These are phyloP conservation scores for Hibiscus trionum DNA, from an alignment of 345 rosid genomes.

Conservation along the genomic window DNA sequence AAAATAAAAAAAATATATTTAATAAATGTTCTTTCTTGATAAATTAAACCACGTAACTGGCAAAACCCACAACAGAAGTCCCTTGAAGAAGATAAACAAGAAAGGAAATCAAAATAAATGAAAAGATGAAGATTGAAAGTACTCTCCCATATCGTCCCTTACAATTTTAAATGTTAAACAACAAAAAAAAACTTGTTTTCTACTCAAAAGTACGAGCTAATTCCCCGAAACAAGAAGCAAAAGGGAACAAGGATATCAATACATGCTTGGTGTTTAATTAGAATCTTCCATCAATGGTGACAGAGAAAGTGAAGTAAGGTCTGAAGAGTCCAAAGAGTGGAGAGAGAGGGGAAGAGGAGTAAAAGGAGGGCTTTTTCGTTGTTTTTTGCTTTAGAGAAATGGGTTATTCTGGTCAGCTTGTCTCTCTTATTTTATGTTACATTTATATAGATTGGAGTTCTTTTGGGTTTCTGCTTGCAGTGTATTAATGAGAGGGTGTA, in stretches of 20 bases:
- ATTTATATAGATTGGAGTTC: neutral
- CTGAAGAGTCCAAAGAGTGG: neutral
- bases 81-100: constrained; percentile 34
- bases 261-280: constrained; percentile 32
- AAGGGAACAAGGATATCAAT: constrained; percentile 20
- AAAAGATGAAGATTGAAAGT: constrained; percentile 17
- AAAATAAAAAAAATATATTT: neutral
- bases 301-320: constrained; percentile 6
- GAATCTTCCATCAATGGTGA: constrained; percentile 42
- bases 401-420: constrained; percentile 35
- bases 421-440: constrained; percentile 19
- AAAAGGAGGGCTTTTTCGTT: constrained; percentile 1
- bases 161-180: constrained; percentile 29
- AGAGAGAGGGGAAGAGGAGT: constrained; percentile 18
- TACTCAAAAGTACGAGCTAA: constrained; percentile 37
- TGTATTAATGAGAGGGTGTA: constrained; percentile 22
- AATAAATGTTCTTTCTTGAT: neutral
- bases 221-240: constrained; percentile 34
- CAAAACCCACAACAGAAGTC: constrained; percentile 49
- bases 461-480: constrained; percentile 20
- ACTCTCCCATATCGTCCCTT: constrained; percentile 34
- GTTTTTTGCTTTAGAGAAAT: constrained; percentile 23
- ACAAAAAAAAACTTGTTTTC: constrained; percentile 29
- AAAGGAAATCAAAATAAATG: constrained; percentile 31
- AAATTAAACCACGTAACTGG: constrained; percentile 9